These are phyloP conservation scores for Eremothecium sinecaudum DNA, from an alignment of 1,139 yeast species.

Conservation along the genomic window DNA sequence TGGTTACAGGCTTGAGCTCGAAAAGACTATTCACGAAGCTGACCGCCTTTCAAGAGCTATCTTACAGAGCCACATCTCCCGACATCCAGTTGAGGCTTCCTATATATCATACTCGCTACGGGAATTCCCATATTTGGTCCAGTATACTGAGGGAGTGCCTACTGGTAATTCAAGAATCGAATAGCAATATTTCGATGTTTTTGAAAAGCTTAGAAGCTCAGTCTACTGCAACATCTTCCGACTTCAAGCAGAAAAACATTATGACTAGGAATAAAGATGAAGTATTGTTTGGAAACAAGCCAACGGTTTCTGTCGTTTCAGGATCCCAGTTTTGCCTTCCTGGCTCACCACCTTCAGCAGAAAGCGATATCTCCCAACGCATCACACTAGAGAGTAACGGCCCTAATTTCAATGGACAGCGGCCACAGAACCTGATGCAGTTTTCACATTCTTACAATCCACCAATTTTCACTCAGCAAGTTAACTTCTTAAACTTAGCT, in stretches of 20 bases:
- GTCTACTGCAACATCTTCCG: slow-evolving; percentile 10
- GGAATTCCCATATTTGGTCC: slow-evolving; percentile 45
- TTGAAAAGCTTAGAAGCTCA: slow-evolving; percentile 19
- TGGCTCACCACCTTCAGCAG: slow-evolving; percentile 12
- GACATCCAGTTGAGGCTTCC: slow-evolving; percentile 43
- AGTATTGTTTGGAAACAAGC: slow-evolving; percentile 22
- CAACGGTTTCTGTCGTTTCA: slow-evolving; percentile 10
- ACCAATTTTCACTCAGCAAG: slow-evolving; percentile 25
- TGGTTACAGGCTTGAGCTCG: slow-evolving; percentile 60
- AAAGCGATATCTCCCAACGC: slow-evolving; percentile 13
- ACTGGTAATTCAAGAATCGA: slow-evolving; percentile 36
- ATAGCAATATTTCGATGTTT: slow-evolving; percentile 22
- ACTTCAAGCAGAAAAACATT: slow-evolving; percentile 5
- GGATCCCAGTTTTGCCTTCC: slow-evolving; percentile 7
- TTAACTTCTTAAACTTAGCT: slow-evolving; percentile 16
- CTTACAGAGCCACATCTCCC: slow-evolving; percentile 44
- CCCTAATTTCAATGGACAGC: slow-evolving; percentile 12
- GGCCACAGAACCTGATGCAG: slow-evolving; percentile 2
- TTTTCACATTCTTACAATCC: slow-evolving; percentile 17
- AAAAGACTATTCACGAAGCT: slow-evolving; percentile 48
- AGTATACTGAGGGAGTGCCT: slow-evolving; percentile 52
- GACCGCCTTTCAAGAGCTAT: slow-evolving; percentile 69
- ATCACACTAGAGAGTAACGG: slow-evolving; percentile 20
- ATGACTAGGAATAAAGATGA: slow-evolving; percentile 10
- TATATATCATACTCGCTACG: slow-evolving; percentile 44